These are phyloP conservation scores for Centaurea solstitialis DNA, from an alignment of 129 eudicot genomes.

Conservation along the genomic window DNA sequence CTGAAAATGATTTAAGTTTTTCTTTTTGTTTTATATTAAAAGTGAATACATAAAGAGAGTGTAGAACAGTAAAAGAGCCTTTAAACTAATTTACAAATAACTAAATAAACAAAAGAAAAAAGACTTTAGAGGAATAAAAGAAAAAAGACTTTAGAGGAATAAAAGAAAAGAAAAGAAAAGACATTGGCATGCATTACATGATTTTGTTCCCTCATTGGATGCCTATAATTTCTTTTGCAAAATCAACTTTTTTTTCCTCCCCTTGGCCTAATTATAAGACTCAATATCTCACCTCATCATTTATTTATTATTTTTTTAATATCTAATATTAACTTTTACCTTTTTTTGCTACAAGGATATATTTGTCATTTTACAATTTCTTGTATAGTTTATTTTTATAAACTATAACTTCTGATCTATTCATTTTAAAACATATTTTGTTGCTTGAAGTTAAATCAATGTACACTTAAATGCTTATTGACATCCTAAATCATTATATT, in stretches of 20 bases:
- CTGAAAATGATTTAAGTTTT: too few relatives aligned
- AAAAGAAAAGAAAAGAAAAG: constrained; percentile 20
- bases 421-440: too few relatives aligned
- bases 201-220: constrained; percentile 47
- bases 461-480: too few relatives aligned
- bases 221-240: constrained; percentile 24
- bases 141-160: constrained; percentile 13
- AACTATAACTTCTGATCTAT: not conserved
- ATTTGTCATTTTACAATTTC: not conserved
- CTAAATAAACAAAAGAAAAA: not conserved
- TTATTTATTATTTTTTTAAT: too few relatives aligned
- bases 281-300: not conserved
- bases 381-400: not conserved
- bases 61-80: not conserved
- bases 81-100: not conserved
- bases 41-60: not conserved
- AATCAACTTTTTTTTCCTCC: constrained; percentile 29
- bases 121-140: constrained; percentile 12
- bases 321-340: not conserved
- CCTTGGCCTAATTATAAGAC: too few relatives aligned
- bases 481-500: too few relatives aligned
- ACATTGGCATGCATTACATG: constrained; percentile 38
- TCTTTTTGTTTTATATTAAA: too few relatives aligned
- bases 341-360: not conserved
- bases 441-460: too few relatives aligned